Base-by-base conservation (phyloP, 768 basidiomycete genomes). In the Hygrocybe coccinea region DNA sequence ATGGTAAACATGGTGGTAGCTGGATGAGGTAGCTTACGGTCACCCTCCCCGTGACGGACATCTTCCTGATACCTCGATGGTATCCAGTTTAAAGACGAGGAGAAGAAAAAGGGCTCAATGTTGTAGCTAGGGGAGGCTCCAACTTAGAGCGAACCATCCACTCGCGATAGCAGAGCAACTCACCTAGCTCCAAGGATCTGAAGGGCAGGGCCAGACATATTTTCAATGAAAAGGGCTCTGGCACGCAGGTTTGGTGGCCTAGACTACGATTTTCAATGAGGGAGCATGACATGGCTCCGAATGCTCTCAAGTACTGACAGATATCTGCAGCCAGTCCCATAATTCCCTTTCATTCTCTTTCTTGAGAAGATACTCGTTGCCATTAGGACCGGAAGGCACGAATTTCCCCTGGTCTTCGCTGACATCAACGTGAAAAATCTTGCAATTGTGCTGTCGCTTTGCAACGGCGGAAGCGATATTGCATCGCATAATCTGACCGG, bases 71-170 rank as follows among this genome's bases (percentile, higher is more conserved):
- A 87, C 52, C 83, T 77, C 1, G 82, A 81, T 2, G 85, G 85
- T 58, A 85, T 87, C 83, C 83, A 84, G 56, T 81, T 84, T 2
- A 82, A 64, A 1, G 82, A 79, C 1, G 82, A 84, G 0, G 82
- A 80, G 64, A 84, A 85, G 62, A 80, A 85, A 65, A 85, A 84
- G 0, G 84, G 84, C 58, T 85, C 84, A 55, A 85, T 71, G 41
- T 71, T 71, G 54, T 80, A 82, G 61, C 79, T 71, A 47, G 34
- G 45, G 29, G 21, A 35, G 43, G n/a, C 14, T 19, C 17, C n/a
- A 21, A 38, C 34, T 41, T 15, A 38, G 39, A 19, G 2, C 5
- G 22, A 45, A 39, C 25, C 14, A 49, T 43, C 15, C 5, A 11
- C 3, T 12, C 51, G n/a, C 35, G 15, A 2, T 14, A 35, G 17